Evolutionary conservation across 768 basidiomycete species (phyloP), one percentile per base, ranked within the genome.

Genomic region (Strobilomyces confusus): DNA sequence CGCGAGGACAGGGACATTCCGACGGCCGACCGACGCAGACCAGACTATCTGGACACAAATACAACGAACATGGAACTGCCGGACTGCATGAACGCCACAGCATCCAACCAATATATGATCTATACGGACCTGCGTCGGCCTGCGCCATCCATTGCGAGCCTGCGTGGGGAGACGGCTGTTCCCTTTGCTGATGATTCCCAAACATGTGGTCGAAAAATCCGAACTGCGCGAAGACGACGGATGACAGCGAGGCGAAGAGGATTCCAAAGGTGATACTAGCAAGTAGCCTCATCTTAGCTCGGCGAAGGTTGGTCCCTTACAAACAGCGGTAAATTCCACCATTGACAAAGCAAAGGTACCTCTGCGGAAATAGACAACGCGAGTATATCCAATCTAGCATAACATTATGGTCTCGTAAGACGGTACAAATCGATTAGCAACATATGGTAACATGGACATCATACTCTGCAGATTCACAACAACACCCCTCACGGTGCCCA

Each of bases 131-230:
- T 59, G 74, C 76, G 30, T 89, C 86, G 26, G 81, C 76, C 46
- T 87, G 84, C 0, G 80, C 73, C 26, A 76, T 76, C 82, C 86
- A 88, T 60, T 88, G 86, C 3, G 78, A 78, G 17, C 77, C 78
- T 40, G 76, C 67, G 22, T 78, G 51, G 13, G 57, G 32, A 19
- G 52, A 76, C 47, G 78, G 80, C 37, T 84, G 83, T 19, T 80
- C 78, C 23, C 34, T 25, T 49, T 84, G 81, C 13, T 85, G 83
- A 34, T 72, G 70, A 38, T 60, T 59, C 32, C 82, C 80, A 61
- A 89, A 91, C 80, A 90, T 84, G 38, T 85, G 81, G 56, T 86
- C 82, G 62, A 92, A 92, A 69, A 89, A 87, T 43, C 81, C 77
- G 67, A 90, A 91, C 61, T 91, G 87, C n/a, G 82, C 85, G 15